A percentile compares a stretch with the other conserved stretches of the same genome.
These are phyloP conservation scores for Fusarium sp. DNA, from an alignment of 2,329 filamentous ascomycete species.

Conservation along the genomic window DNA sequence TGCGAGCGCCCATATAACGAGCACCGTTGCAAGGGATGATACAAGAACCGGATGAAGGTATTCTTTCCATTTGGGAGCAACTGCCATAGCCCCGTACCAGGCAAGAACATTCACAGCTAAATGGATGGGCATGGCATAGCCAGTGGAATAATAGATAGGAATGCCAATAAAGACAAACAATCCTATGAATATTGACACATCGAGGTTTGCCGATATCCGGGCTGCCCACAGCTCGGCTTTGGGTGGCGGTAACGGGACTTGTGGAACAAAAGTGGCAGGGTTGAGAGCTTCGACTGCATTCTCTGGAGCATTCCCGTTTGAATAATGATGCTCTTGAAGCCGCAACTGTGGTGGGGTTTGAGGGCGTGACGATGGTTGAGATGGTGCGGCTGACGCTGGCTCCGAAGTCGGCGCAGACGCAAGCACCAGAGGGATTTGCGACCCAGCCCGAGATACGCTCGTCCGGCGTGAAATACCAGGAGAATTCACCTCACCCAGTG, in stretches of 20 bases:
- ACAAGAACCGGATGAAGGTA: constrained; percentile 71
- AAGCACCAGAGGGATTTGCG: constrained; percentile 39
- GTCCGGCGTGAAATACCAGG: constrained; percentile 45
- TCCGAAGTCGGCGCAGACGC: constrained; percentile 27
- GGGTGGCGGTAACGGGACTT: constrained; percentile 58
- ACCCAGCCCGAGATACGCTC: constrained; percentile 44
- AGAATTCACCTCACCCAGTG: constrained; percentile 52
- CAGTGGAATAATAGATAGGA: constrained; percentile 65
- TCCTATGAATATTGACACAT: constrained; percentile 58
- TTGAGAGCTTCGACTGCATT: constrained; percentile 39
- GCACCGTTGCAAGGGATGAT: constrained; percentile 65
- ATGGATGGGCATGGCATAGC: constrained; percentile 65
- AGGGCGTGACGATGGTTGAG: constrained; percentile 47
- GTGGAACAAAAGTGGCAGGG: constrained; percentile 49
- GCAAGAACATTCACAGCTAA: constrained; percentile 62
- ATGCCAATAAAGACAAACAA: constrained; percentile 65
- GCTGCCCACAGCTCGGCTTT: constrained; percentile 65
- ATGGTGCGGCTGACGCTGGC: constrained; percentile 36
- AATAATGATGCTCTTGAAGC: constrained; percentile 48
- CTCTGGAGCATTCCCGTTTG: constrained; percentile 34
- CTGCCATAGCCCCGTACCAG: constrained; percentile 63
- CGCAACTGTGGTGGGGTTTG: constrained; percentile 47
- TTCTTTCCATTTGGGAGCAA: constrained; percentile 63
- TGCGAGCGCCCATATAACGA: constrained; percentile 66
- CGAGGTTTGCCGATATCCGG: constrained; percentile 59